Percentiles rank a stretch among this genome's conserved stretches.
phyloP scores from a whole-genome alignment of 352 stramenopile species.

The Pythium sukuiense region DNA sequence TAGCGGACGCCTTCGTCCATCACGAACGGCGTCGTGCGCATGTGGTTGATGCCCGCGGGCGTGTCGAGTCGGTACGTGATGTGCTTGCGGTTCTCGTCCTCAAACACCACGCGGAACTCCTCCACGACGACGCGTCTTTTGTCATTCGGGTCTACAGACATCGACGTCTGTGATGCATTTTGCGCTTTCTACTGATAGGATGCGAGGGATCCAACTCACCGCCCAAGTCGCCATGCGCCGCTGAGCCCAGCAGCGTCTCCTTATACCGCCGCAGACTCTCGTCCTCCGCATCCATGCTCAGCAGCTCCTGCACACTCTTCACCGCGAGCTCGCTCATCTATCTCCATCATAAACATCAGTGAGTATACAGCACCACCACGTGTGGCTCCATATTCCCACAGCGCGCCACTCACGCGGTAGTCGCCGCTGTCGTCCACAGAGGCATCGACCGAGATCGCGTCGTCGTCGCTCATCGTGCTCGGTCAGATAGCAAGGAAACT shows the following conservation, averaged over 20 bases:
- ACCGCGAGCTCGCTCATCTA: conserved; percentile 71
- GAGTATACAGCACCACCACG: background rate
- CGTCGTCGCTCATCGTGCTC: conserved; percentile 39
- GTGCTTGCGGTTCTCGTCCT: conserved; percentile 50
- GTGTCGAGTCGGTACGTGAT: conserved; percentile 81
- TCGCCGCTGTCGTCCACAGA: conserved; percentile 18
- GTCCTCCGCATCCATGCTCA: conserved; percentile 79
- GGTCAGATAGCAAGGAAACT: background rate
- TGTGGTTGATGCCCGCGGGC: conserved; percentile 57
- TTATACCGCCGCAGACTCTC: conserved; percentile 87
- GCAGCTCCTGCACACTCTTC: conserved; percentile 64
- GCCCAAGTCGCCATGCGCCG: conserved; percentile 76
- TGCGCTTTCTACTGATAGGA: too few relatives aligned
- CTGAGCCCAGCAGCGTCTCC: conserved; percentile 74
- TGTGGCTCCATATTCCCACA: background rate
- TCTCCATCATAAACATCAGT: background rate
- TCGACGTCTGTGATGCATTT: conserved; percentile 15
- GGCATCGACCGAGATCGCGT: conserved; percentile 17
- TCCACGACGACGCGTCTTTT: conserved; percentile 76
- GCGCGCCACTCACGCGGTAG: conserved; percentile 45
- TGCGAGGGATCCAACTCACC: conserved; percentile 32
- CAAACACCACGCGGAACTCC: conserved; percentile 87
- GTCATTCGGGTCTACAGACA: conserved; percentile 47
- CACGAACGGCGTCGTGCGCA: conserved; percentile 69
- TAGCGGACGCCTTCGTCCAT: conserved; percentile 80